These are phyloP conservation scores for Chrysanthemum lavandulifolium DNA, from an alignment of 129 eudicot species.

Conservation along the genomic window DNA sequence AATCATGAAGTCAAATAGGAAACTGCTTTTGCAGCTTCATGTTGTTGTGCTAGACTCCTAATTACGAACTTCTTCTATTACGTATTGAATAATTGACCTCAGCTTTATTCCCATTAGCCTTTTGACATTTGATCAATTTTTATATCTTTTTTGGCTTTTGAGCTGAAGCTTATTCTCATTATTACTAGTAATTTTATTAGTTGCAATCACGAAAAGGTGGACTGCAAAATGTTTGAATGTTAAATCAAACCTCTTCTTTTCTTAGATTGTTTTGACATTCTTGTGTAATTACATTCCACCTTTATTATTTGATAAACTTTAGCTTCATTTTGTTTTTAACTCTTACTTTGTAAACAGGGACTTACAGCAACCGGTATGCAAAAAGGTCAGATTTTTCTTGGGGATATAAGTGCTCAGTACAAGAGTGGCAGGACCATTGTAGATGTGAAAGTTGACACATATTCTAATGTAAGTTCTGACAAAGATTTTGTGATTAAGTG, in stretches of 20 bases:
- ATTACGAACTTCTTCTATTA: no score
- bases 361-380: slow-evolving; percentile 81
- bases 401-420: slow-evolving; percentile 77
- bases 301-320: background rate
- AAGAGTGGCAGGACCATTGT: slow-evolving; percentile 68
- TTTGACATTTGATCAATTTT: no score
- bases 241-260: background rate
- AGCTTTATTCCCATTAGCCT: no score
- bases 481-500: slow-evolving; percentile 12
- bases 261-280: background rate
- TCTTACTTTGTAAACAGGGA: slow-evolving; percentile 46
- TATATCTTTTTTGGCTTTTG: no score
- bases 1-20: background rate
- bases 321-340: background rate
- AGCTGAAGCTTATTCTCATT: no score
- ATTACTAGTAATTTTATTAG: background rate
- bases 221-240: no score
- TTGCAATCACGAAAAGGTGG: background rate
- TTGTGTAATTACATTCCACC: slow-evolving; percentile 1
- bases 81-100: no score
- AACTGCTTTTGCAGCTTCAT: slow-evolving; percentile 8
- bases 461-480: slow-evolving; percentile 65
- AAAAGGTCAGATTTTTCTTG: slow-evolving; percentile 76
- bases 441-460: slow-evolving; percentile 92
- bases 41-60: no score